Base-by-base conservation (phyloP, 1,284 basidiomycete genomes). In the Cystobasidium slooffiae region DNA sequence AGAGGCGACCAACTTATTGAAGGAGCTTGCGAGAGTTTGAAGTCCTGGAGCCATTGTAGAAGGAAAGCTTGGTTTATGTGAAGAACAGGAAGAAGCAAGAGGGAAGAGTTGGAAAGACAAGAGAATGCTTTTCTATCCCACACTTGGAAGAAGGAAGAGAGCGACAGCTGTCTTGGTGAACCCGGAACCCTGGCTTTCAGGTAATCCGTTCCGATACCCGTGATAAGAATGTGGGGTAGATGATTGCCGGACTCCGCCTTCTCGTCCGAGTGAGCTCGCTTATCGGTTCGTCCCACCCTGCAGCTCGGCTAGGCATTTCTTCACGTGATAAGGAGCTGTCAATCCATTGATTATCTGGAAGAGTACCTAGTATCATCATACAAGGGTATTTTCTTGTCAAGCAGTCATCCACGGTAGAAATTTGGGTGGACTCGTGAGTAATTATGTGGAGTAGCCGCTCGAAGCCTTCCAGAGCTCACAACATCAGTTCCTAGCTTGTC, bases 21-120 rank as follows among this genome's bases (percentile, higher is more conserved):
- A 70, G 5, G 68, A 70, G 44, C 68, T 44, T 22, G 68, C 68
- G 31, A 70, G 56, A 41, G 52, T 58, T 68, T 53, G 52, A 18
- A 68, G 44, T 31, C 67, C 67, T 46, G 68, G 68, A 31, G 58
- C 68, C 68, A 70, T 68, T 10, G 16, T 68, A 16, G 24, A 9
- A 8, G 9, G 20, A 24, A 14, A 24, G 22, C 20, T 24, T 37
- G 20, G 16, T 31, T n/a, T 22, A 58, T 1, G 14, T 65, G 16
- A 24, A 49, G 18, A 10, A 24, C 64, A 51, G 59, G 67, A 16
- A 43, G 67, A 22, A 10, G 41, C 64, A 51, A 66, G 67, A 9
- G 39, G 67, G 16, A 20, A 14, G 39, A 59, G 46, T 10, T n/a
- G 55, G 37, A 47, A 51, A 56, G n/a, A 31, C 20, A 55, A 49